Evolutionary conservation across 2,329 filamentous ascomycete genomes (phyloP).

Genomic region (Magnaporthiopsis rhizophila): DNA sequence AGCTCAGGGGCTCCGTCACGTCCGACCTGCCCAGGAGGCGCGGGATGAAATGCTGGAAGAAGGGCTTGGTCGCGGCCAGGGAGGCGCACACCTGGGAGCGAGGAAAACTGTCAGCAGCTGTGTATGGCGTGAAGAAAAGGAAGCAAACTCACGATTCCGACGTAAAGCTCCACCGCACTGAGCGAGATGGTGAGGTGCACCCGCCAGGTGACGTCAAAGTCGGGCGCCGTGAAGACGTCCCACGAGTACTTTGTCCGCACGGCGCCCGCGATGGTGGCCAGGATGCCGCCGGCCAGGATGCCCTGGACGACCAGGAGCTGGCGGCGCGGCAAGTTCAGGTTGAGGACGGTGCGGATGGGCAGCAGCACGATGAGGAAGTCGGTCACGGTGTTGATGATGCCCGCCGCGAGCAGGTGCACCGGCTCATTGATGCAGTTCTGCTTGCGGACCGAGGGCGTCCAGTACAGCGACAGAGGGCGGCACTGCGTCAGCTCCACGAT

Average conservation of each 20-base stretch:
- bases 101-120: no score
- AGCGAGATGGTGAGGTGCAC: slow-evolving; percentile 26
- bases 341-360: slow-evolving; percentile 38
- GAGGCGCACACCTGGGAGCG: slow-evolving; percentile 37
- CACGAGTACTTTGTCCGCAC: slow-evolving; percentile 29
- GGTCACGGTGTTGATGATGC: slow-evolving; percentile 51
- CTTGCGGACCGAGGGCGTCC: slow-evolving; percentile 23
- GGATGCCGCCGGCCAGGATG: slow-evolving; percentile 42
- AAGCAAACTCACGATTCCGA: slow-evolving; percentile 29
- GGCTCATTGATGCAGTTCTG: slow-evolving; percentile 40
- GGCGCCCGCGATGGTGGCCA: slow-evolving; percentile 33
- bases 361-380: slow-evolving; percentile 48
- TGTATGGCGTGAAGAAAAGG: no score
- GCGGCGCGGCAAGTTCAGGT: slow-evolving; percentile 35
- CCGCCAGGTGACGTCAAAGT: slow-evolving; percentile 28
- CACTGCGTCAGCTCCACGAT: slow-evolving; percentile 30
- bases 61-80: slow-evolving; percentile 34
- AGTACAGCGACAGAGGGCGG: slow-evolving; percentile 29
- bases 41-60: slow-evolving; percentile 31
- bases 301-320: slow-evolving; percentile 37
- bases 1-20: slow-evolving; percentile 12
- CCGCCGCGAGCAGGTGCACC: slow-evolving; percentile 42
- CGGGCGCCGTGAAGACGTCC: slow-evolving; percentile 16
- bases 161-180: slow-evolving; percentile 30
- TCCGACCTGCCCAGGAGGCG: slow-evolving; percentile 14